A percentile compares a stretch with the other conserved stretches of the same genome.
These are phyloP conservation scores for Oryza meridionalis DNA, from an alignment of 176 grass and related monocot genomes.

Conservation along the genomic window DNA sequence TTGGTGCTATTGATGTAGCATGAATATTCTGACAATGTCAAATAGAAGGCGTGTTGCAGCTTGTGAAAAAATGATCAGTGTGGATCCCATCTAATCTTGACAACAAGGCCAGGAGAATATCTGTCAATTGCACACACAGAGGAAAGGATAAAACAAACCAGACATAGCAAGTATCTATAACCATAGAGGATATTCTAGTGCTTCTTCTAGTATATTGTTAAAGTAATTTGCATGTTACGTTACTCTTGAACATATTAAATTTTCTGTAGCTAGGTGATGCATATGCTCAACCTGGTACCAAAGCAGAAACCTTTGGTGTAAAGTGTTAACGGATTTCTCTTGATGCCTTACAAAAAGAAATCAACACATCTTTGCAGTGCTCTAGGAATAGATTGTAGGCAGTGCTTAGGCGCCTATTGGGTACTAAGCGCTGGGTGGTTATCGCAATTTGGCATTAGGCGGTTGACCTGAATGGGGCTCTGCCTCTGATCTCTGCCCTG, in stretches of 20 bases:
- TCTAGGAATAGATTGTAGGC: background rate
- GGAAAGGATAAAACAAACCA: background rate
- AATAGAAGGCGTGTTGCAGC: background rate
- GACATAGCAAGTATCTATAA: background rate
- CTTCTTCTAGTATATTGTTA: background rate
- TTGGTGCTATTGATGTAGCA: background rate
- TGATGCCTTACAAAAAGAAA: background rate
- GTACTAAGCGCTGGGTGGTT: too few species aligned
- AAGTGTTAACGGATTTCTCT: background rate
- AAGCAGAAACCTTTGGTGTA: background rate
- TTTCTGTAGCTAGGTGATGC: conserved; percentile 17
- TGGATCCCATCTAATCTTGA: background rate
- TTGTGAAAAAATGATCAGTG: conserved; percentile 11
- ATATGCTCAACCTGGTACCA: background rate
- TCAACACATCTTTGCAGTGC: background rate
- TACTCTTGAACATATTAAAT: background rate
- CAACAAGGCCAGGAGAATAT: conserved; percentile 3
- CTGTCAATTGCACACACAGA: background rate
- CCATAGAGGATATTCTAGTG: conserved; percentile 15
- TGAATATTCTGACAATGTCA: conserved; percentile 2
- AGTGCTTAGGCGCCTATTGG: background rate
- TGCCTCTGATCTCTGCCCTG: background rate
- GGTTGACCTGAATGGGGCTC: background rate
- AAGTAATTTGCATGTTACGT: background rate
- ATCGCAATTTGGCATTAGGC: background rate